Conservation (phyloP, 2,329 filamentous ascomycete genomes). For the Fusarium acutatum region DNA sequence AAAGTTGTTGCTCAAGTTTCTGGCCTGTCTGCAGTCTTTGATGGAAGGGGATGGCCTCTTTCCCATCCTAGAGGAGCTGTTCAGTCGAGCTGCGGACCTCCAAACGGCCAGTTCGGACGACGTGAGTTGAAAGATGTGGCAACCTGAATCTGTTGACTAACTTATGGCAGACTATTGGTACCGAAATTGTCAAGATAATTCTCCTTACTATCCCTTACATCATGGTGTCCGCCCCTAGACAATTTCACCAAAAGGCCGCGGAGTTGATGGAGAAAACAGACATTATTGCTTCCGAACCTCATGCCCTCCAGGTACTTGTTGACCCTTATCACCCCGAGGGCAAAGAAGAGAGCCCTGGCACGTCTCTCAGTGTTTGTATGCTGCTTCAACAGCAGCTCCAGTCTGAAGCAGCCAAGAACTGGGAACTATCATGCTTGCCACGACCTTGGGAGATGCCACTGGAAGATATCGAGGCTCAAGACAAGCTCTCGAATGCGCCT, state of each 20-base stretch:
- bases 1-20: conserved; percentile 88
- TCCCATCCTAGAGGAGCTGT: conserved; percentile 86
- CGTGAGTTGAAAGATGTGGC: conserved; percentile 60
- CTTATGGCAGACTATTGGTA: conserved; percentile 65
- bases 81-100: conserved; percentile 87
- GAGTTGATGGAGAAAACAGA: conserved; percentile 92
- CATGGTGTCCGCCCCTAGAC: conserved; percentile 75
- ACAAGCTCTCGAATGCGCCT: conserved; percentile 65
- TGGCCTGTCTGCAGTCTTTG: conserved; percentile 84
- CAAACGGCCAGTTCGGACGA: conserved; percentile 95
- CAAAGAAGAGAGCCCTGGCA: conserved; percentile 69
- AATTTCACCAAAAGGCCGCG: conserved; percentile 76
- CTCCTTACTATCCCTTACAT: conserved; percentile 93
- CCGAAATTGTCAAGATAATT: conserved; percentile 96
- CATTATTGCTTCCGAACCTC: conserved; percentile 88
- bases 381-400: conserved; percentile 88
- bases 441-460: conserved; percentile 72
- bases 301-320: conserved; percentile 84
- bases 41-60: conserved; percentile 88
- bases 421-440: conserved; percentile 76
- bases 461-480: conserved; percentile 67
- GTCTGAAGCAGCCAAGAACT: conserved; percentile 75
- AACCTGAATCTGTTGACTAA: conserved; percentile 7
- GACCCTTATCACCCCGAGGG: conserved; percentile 80
- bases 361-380: conserved; percentile 75